These are phyloP conservation scores for Neospermospora avenae DNA, from an alignment of 2,329 filamentous ascomycete species.

Conservation along the genomic window DNA sequence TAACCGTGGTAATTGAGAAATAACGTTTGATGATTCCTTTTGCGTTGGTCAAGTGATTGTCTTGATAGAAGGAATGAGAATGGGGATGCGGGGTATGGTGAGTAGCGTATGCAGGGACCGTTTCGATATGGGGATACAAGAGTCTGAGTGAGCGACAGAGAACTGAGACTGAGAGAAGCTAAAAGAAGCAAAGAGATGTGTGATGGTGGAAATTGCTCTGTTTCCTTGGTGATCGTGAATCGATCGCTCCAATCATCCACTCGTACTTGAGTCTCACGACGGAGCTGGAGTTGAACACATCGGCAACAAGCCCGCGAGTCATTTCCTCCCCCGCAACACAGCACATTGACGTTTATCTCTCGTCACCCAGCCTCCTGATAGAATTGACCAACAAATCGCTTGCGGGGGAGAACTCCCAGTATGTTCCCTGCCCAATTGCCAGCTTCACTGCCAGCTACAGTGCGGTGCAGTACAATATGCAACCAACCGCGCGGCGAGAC, in stretches of 20 bases:
- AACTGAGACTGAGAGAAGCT: neutral
- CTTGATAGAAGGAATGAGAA: neutral
- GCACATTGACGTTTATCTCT: constrained; percentile 7
- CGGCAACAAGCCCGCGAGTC: neutral
- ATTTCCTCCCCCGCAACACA: constrained; percentile 8
- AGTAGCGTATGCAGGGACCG: constrained; percentile 10
- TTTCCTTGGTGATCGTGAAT: no score
- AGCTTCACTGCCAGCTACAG: neutral
- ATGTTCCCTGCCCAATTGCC: neutral
- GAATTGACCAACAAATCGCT: constrained; percentile 14
- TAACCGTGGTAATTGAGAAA: neutral
- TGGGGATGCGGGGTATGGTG: constrained; percentile 17
- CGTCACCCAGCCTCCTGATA: neutral
- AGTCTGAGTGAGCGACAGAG: neutral
- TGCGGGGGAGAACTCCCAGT: constrained; percentile 8
- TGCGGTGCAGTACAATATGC: neutral
- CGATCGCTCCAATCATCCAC: neutral
- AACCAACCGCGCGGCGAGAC: constrained; percentile 15
- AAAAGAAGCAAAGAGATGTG: neutral
- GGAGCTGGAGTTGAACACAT: neutral
- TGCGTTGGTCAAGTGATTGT: constrained; percentile 2
- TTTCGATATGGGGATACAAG: neutral
- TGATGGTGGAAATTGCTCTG: constrained; percentile 9
- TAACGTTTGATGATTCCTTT: no score
- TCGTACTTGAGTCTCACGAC: neutral